Percentiles rank a stretch among this genome's conserved stretches.
Conservation (phyloP, 192 early-diverging fungal genomes). For the Podila epigama region DNA sequence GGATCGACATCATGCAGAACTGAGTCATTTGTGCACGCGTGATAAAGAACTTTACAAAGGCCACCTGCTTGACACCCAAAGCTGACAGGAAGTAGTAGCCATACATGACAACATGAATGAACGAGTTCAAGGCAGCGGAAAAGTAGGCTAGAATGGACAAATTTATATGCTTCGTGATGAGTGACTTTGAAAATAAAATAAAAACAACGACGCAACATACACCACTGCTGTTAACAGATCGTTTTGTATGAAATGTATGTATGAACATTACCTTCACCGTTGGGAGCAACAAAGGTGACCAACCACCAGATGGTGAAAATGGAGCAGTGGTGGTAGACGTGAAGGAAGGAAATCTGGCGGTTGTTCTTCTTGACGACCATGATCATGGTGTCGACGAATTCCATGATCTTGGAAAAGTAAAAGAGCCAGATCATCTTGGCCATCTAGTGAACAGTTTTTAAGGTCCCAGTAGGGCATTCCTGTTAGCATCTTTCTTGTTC, state of each 20-base stretch:
- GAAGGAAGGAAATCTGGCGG: constrained; percentile 70
- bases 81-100: constrained; percentile 68
- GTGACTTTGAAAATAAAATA: neutral
- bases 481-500: too few species aligned
- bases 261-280: constrained; percentile 66
- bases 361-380: constrained; percentile 76
- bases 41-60: constrained; percentile 69
- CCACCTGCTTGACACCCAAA: constrained; percentile 59
- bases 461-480: too few species aligned
- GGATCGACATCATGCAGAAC: constrained; percentile 65
- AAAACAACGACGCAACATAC: neutral
- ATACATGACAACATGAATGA: constrained; percentile 76
- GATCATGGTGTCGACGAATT: constrained; percentile 72
- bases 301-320: constrained; percentile 72
- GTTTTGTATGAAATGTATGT: too few species aligned
- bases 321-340: constrained; percentile 72
- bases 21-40: constrained; percentile 73
- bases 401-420: constrained; percentile 68
- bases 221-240: constrained; percentile 6
- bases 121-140: constrained; percentile 60
- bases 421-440: constrained; percentile 71
- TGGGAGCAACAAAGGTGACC: constrained; percentile 61
- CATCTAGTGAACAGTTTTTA: too few species aligned
- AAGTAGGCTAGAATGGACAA: constrained; percentile 47
- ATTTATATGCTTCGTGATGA: neutral